Base-by-base conservation (phyloP, 345 rosid species). In the Populus nigra region DNA sequence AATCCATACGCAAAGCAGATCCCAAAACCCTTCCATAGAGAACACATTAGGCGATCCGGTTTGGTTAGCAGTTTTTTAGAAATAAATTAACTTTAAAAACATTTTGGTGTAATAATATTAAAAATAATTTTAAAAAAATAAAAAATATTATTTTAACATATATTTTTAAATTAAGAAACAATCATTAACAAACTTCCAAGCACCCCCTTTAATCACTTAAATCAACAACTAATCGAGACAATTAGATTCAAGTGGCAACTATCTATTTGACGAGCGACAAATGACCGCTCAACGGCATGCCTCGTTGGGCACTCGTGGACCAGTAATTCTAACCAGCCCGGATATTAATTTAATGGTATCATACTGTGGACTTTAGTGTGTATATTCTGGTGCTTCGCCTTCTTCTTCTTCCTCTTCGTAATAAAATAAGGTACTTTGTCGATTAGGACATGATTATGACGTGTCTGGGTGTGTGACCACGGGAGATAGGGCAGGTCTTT, bases 391-490 rank as follows among this genome's bases (percentile, higher is more conserved):
- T 10, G 45, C 45, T 41, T 13, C 5, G 50, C 16, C 17, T 4
- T 13, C 49, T 38, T 6, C 39, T 38, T 38, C 1, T 53, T 0
- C 16, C n/a, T 20, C 0, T 59, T 7, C 10, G n/a, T 59, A 59
- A 57, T 55, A 57, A 57, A 29, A 17, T 2, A 27, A 16, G 38
- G 68, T 7, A 18, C 35, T 41, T 25, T 2, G 39, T 63, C 45
- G 80, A 63, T 63, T 63, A 35, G 18, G 71, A 23, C 33, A 65
- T 77, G 76, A 71, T 45, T 33, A 5, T 62, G 71, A 71, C 11
- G 57, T 17, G 22, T 59, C 9, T 3, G 65, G 53, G 73, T 41
- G 45, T 31, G 68, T n/a, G 41, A 8, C 13, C 65, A n/a, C 41
- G 27, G 27, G 33, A 23, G 49, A 71, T 15, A 9, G 53, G 33